These are phyloP conservation scores for Yamadazyma trypodendri DNA, from an alignment of 1,139 yeast species.

Conservation along the genomic window DNA sequence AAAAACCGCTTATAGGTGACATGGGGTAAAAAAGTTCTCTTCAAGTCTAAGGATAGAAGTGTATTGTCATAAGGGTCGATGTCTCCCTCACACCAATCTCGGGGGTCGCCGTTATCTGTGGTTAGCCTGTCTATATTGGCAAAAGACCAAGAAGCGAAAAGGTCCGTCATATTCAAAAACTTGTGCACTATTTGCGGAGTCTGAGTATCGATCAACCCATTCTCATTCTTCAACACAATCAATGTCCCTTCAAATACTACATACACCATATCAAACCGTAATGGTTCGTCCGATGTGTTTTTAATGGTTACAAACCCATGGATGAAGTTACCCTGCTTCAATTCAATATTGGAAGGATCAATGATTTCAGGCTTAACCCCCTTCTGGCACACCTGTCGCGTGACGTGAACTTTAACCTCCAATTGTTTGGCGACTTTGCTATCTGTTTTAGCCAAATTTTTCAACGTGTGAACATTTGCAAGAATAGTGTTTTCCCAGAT, in stretches of 20 bases:
- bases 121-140: conserved; percentile 45
- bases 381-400: conserved; percentile 44
- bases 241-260: conserved; percentile 37
- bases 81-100: conserved; percentile 51
- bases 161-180: conserved; percentile 45
- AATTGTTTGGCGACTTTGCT: conserved; percentile 27
- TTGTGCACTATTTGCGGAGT: conserved; percentile 28
- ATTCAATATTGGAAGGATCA: conserved; percentile 31
- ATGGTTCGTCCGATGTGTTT: conserved; percentile 26
- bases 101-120: conserved; percentile 49
- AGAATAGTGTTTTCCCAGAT: conserved; percentile 46
- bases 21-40: conserved; percentile 38
- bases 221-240: conserved; percentile 27
- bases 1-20: conserved; percentile 43
- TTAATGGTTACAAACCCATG: conserved; percentile 40
- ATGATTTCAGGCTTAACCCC: conserved; percentile 35
- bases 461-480: conserved; percentile 43
- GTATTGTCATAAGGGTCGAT: conserved; percentile 45
- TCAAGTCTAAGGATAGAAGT: conserved; percentile 36
- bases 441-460: conserved; percentile 30
- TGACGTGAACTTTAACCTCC: conserved; percentile 33
- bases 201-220: conserved; percentile 30
- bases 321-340: conserved; percentile 39
- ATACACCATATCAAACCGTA: conserved; percentile 43
- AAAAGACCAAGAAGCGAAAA: conserved; percentile 48